A percentile compares a stretch with the other conserved stretches of the same genome.
phyloP scores from a whole-genome alignment of 2,329 filamentous ascomycete genomes.

The Ophiocordyceps camponoti-floridani region DNA sequence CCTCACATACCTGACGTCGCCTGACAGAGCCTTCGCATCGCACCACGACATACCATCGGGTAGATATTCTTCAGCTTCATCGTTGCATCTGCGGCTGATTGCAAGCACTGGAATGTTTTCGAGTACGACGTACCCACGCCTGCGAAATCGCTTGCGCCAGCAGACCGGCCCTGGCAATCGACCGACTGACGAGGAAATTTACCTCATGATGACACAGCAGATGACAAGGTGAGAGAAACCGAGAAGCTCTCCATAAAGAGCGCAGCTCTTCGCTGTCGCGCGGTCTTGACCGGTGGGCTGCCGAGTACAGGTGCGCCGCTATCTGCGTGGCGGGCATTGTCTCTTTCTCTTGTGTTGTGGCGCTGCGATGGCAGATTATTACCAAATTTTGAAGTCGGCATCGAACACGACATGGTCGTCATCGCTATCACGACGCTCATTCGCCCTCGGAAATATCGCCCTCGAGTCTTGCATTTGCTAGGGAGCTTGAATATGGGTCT shows the following conservation, averaged over 20 bases:
- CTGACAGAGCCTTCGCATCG: too few species aligned
- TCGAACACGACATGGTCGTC: slow-evolving; percentile 16
- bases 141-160: too few species aligned
- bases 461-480: slow-evolving; percentile 18
- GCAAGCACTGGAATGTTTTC: too few species aligned
- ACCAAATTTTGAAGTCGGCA: slow-evolving; percentile 9
- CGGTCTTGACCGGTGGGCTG: slow-evolving; percentile 17
- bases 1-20: too few species aligned
- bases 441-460: slow-evolving; percentile 16
- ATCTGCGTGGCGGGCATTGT: slow-evolving; percentile 11
- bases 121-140: too few species aligned
- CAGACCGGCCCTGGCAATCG: too few species aligned
- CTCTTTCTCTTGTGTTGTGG: slow-evolving; percentile 11
- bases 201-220: too few species aligned
- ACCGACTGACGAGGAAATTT: too few species aligned
- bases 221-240: not conserved
- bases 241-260: not conserved
- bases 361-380: slow-evolving; percentile 12
- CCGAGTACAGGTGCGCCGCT: slow-evolving; percentile 15
- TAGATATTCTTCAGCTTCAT: too few species aligned
- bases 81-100: too few species aligned
- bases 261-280: slow-evolving; percentile 2
- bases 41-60: too few species aligned
- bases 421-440: slow-evolving; percentile 19
- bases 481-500: slow-evolving; percentile 21